phyloP scores from a whole-genome alignment of 73 alveolate genomes.

The Diophrys sp. region DNA sequence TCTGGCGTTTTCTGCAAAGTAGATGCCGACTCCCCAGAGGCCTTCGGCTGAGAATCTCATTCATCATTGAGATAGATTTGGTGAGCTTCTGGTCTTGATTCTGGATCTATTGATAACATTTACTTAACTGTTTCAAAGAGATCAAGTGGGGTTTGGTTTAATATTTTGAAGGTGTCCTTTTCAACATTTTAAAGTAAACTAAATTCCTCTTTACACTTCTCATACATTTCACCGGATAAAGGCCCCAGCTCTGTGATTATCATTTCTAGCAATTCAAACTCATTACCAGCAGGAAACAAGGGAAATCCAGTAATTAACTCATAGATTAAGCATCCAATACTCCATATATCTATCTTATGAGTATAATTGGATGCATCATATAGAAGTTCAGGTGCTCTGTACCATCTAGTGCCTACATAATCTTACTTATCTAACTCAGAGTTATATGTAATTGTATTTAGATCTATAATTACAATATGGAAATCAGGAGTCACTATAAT shows the following conservation, averaged over 20 bases:
- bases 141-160: too few relatives aligned
- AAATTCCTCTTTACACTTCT: conserved; percentile 42
- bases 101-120: too few relatives aligned
- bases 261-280: conserved; percentile 79
- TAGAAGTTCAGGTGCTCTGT: conserved; percentile 93
- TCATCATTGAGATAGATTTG: too few relatives aligned
- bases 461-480: too few relatives aligned
- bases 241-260: conserved; percentile 79
- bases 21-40: conserved; percentile 51
- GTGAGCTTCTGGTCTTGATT: too few relatives aligned
- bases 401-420: conserved; percentile 91
- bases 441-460: too few relatives aligned
- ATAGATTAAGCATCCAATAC: conserved; percentile 91
- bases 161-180: too few relatives aligned
- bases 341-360: conserved; percentile 88
- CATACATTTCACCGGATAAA: conserved; percentile 49
- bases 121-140: too few relatives aligned
- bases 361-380: conserved; percentile 79
- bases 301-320: conserved; percentile 78
- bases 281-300: conserved; percentile 73
- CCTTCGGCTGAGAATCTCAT: conserved; percentile 22
- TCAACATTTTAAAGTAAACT: conserved; percentile 44
- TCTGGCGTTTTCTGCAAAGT: conserved; percentile 28
- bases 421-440: conserved; percentile 60
- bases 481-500: too few relatives aligned